Evolutionary conservation across 306 rosid species (phyloP), one percentile per base, ranked within the genome.

Genomic region (Luffa aegyptiaca): DNA sequence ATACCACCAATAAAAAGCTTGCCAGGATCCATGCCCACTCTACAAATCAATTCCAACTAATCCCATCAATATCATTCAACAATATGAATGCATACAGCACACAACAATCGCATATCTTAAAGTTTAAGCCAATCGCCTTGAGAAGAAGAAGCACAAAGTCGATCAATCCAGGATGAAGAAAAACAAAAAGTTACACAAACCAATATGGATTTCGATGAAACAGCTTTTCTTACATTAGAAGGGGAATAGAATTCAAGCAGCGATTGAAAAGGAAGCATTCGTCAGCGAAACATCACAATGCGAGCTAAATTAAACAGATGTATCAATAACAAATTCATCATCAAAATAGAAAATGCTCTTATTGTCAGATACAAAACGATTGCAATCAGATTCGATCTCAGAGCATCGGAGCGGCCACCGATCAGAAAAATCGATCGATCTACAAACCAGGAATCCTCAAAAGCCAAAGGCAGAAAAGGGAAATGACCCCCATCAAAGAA

Each of bases 1-100:
- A 93, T 93, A 76, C 98, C 97, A 10, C 97, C 97, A 69, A 93
- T 89, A 86, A 93, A 93, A 79, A 93, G 90, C 80, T 77, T 77
- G 56, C 80, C 69, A 77, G 80, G 80, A 57, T 77, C 80, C 80
- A 77, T 77, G 53, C 71, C 80, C 53, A 77, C 71, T 59, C 80
- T 77, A 77, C 69, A 77, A 77, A 77, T 77, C 80, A 72, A 77
- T 41, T 58, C 39, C 80, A 59, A 77, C 16, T 4, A 57, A 57
- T 21, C 70, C 68, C 48, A 36, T 75, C 59, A 75, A 53, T 35
- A 75, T 35, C 63, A 75, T 52, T 52, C 48, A 52, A 14, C 58
- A 36, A 74, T 2, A 51, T 2, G 44, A 74, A 33, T 51, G 5
- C 61, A 36, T 36, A 51, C 39, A 18, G 8, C 55, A 26, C 59